Evolutionary conservation across 139 green algal genomes (phyloP).

Genomic region (Micractinium sp.): DNA sequence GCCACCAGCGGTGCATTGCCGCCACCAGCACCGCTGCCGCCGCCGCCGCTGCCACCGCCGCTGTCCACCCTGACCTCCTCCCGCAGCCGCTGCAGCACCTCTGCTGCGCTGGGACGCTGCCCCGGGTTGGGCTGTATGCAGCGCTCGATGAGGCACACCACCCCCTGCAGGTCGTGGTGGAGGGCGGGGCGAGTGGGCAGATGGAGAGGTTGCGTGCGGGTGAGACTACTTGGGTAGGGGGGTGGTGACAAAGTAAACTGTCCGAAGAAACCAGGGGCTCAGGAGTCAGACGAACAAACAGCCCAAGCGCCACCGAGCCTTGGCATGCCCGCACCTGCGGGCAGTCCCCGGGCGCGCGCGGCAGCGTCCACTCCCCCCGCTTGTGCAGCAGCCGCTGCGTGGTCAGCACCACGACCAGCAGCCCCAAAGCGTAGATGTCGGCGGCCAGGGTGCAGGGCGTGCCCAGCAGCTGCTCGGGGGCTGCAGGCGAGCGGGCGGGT

Average conservation of each 20-base stretch:
- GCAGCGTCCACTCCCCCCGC: neutral
- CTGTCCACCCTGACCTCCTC: neutral
- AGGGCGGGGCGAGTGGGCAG: no score
- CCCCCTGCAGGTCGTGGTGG: neutral
- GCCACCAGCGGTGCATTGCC: neutral
- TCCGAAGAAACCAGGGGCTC: no score
- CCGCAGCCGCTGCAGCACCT: neutral
- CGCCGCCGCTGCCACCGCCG: no score
- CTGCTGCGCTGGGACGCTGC: neutral
- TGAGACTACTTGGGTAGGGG: no score
- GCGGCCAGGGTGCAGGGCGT: neutral
- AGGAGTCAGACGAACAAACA: no score
- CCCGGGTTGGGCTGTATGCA: neutral
- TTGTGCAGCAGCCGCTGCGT: neutral
- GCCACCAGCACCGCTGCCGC: no score
- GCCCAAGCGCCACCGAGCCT: no score
- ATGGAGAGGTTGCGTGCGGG: no score
- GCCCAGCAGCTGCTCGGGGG: constrained; percentile 15
- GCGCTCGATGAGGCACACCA: neutral
- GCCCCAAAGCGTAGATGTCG: neutral
- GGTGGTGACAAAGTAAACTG: no score
- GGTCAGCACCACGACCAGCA: neutral
- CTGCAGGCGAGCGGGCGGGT: no score
- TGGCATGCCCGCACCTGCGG: neutral
- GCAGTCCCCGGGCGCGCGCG: neutral